Evolutionary conservation across 139 green algal species (phyloP), one percentile per base, ranked within the genome.

Genomic region (Chlamydomonas urium): DNA sequence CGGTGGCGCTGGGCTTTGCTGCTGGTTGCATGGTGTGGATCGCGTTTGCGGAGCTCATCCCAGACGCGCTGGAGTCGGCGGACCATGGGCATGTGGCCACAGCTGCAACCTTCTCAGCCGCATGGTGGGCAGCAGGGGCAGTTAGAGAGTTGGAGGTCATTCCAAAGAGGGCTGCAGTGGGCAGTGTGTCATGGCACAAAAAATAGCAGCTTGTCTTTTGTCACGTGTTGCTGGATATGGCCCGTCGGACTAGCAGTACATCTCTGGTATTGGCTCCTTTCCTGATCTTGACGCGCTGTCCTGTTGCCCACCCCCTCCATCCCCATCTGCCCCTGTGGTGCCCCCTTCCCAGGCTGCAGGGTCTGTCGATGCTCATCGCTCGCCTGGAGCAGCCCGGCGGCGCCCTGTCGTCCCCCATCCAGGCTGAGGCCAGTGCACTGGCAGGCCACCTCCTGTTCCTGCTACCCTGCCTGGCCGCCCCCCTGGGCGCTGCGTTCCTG

Each of bases 1-100:
- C 95, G 0, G 48, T 97, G 26, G 93, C 88, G 4, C 75, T 98
- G 63, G 95, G 95, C 56, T 98, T 99, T 84, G 94, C 95, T 0
- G 95, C 94, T 1, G 95, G 95, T 31, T 98, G 95, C 89, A 99
- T 99, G 95, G 81, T 97, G 14, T 99, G 93, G 93, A 96, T 99
- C 38, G 93, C 97, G 45, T 94, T 97, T 69, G 94, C 91, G 1
- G 95, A 98, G 85, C 83, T 99, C 33, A 81, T 98, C 42, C 95
- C 95, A 0, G 94, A 98, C 42, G 90, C 93, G 3, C 76, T 98
- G 59, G 87, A 90, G 56, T 83, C 83, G 24, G 67, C 86, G 29
- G 69, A 76, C 38, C 74, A 85, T 34, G 32, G 33, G 0, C 75
- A 85, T 24, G 89, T 97, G n/a, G 94, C 93, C 6, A 96, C 90